phyloP scores from a whole-genome alignment of 2,329 filamentous ascomycete species.

The Penicillium crustosum region DNA sequence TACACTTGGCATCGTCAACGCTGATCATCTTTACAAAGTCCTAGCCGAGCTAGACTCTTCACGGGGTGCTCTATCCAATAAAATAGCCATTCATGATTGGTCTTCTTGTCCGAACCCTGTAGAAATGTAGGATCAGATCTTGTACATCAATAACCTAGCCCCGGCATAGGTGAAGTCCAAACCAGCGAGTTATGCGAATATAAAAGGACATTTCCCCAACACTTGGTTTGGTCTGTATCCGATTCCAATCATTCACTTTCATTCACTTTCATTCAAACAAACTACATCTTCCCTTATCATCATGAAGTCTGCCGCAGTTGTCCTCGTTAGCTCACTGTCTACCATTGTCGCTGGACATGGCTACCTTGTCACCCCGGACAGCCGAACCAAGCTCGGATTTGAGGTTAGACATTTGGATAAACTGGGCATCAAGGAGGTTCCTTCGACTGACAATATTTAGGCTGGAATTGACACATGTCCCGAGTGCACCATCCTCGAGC shows the following conservation, averaged over 20 bases:
- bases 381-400: conserved; percentile 47
- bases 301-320: neutral
- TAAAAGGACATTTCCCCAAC: neutral
- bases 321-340: conserved; percentile 6
- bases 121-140: neutral
- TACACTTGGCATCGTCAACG: neutral
- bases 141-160: neutral
- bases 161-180: neutral
- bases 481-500: conserved; percentile 57
- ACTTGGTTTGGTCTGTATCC: neutral
- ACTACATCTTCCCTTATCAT: neutral
- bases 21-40: neutral
- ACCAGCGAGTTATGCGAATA: neutral
- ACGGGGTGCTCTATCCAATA: neutral
- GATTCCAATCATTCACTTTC: neutral
- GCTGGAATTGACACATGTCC: conserved; percentile 53
- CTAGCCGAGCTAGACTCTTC: neutral
- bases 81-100: neutral
- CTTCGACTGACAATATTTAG: conserved; percentile 27
- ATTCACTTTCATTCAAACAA: neutral
- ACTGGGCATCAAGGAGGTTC: neutral
- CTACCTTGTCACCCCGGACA: conserved; percentile 47
- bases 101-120: conserved; percentile 2
- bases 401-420: conserved; percentile 36
- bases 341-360: conserved; percentile 44